Base-by-base conservation (phyloP, 305 asterid genomes). In the Fraxinus ornus region DNA sequence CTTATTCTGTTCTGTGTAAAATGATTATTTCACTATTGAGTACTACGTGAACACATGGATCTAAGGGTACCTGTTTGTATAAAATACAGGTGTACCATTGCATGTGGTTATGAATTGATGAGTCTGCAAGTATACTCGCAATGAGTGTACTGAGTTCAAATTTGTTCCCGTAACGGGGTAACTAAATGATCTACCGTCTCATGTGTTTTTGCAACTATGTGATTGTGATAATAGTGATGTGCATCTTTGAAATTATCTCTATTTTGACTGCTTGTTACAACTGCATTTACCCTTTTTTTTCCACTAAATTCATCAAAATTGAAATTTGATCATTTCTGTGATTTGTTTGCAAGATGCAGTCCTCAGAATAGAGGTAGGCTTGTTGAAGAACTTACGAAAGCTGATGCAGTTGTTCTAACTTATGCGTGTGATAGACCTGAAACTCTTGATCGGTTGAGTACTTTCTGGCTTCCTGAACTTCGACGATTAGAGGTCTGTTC, bases 401-500 rank as follows among this genome's bases (percentile, higher is more conserved):
- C 99, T 77, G 98, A 97, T 86, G 96, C 97, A 17, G 92, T 93
- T 81, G 95, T 95, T 77, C 95, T 96, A 55, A 96, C 99, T 35
- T 96, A 96, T 60, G 98, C 97, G 6, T 97, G 99, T 76, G 93
- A 94, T 87, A 95, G 90, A 85, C 94, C 97, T 47, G 94, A 90
- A 37, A 97, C 99, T 39, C 93, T 97, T 68, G 96, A 97, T 49
- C 90, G 97, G 78, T 88, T 97, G 86, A 94, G 98, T 86, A 89
- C 97, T 26, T 93, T 91, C 84, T 97, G 99, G 99, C 97, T 97
- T 82, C 98, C 98, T 49, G 98, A 97, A 87, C 97, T 97, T 86
- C 92, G 97, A 49, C 89, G 94, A 72, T 79, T 95, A 75, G 98
- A 97, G 98, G 99, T 95, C 82, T 81, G 87, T 81, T 73, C 86